A percentile compares a stretch with the other conserved stretches of the same genome.
These are phyloP conservation scores for sunflower (Helianthus annuus) DNA, from an alignment of 129 eudicot genomes.

Conservation along the genomic window DNA sequence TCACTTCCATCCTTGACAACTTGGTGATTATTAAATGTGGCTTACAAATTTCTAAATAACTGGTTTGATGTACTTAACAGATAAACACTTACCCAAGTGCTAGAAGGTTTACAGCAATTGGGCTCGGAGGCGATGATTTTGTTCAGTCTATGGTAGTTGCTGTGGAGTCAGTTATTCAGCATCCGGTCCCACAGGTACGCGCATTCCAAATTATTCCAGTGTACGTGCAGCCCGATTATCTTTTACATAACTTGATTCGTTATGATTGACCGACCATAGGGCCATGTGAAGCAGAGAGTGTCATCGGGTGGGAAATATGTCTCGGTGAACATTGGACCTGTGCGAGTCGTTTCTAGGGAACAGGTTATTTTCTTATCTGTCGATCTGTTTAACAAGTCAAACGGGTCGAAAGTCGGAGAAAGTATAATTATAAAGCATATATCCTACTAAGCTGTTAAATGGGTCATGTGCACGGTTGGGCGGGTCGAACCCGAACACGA, in stretches of 20 bases:
- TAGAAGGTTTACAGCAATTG: constrained; percentile 90
- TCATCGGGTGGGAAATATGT: constrained; percentile 93
- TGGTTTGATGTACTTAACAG: constrained; percentile 22
- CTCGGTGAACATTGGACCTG: constrained; percentile 91
- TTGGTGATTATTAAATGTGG: too few relatives aligned
- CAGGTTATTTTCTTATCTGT: constrained; percentile 47
- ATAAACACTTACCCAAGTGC: constrained; percentile 77
- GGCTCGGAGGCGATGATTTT: constrained; percentile 91
- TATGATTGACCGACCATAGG: constrained; percentile 40
- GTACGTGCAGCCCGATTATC: background rate
- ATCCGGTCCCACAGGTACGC: constrained; percentile 66
- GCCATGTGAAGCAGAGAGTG: constrained; percentile 67
- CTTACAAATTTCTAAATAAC: too few relatives aligned
- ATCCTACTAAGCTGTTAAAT: background rate
- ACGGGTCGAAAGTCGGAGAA: background rate
- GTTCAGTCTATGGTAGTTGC: constrained; percentile 85
- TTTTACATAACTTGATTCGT: background rate
- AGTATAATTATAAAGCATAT: background rate
- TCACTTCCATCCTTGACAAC: too few relatives aligned
- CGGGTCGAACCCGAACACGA: too few relatives aligned
- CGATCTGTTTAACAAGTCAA: background rate
- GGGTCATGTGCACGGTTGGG: too few relatives aligned
- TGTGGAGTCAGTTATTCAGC: constrained; percentile 78
- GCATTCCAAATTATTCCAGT: too few relatives aligned
- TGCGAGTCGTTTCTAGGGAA: constrained; percentile 75